Base-by-base conservation (phyloP, 2,329 filamentous ascomycete species). In the Celoporthe dispersa region DNA sequence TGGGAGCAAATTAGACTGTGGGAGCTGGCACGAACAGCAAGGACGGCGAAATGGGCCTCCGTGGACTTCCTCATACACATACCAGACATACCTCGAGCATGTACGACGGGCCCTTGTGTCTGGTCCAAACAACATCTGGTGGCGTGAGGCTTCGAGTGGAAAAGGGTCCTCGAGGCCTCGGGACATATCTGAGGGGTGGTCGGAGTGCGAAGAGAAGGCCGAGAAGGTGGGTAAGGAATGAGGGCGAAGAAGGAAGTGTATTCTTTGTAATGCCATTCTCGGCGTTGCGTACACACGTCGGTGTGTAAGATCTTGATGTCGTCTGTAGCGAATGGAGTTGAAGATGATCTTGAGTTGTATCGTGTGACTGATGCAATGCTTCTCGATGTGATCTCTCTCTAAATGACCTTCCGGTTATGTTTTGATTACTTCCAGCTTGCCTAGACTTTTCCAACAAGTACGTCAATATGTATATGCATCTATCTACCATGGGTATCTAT, bases 241-340 rank as follows among this genome's bases (percentile, higher is more conserved):
- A 62, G 37, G 35, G 8, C 28, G 62, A 64, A 41, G 14, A 60
- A 57, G 37, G 51, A 39, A 53, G 66, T 60, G 37, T 60, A 53
- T 59, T 12, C 19, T 25, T 41, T 64, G 28, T 33, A 39, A 70
- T 70, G 68, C 57, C 62, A 65, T 60, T 57, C 1, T 66, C 35
- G 68, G 70, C 65, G 63, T 61, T 66, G 39, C 70, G 66, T 70
- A 69, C 64, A 70, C 64, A 69, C 33, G 41, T 37, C 41, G 62
- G 53, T 65, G 64, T 41, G 68, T n/a, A 68, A 66, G 62, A 68
- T 66, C 67, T 61, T 55, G 35, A 65, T 37, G 44, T 28, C 64
- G 65, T 44, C 53, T 57, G 62, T 61, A 70, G 66, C 66, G 66
- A 64, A 70, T 66, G 48, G 68, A 61, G 41, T 72, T 68, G 59